A percentile compares a stretch with the other conserved stretches of the same genome.
These are phyloP conservation scores for Collybiopsis luxurians DNA, from an alignment of 768 basidiomycete genomes.

Conservation along the genomic window DNA sequence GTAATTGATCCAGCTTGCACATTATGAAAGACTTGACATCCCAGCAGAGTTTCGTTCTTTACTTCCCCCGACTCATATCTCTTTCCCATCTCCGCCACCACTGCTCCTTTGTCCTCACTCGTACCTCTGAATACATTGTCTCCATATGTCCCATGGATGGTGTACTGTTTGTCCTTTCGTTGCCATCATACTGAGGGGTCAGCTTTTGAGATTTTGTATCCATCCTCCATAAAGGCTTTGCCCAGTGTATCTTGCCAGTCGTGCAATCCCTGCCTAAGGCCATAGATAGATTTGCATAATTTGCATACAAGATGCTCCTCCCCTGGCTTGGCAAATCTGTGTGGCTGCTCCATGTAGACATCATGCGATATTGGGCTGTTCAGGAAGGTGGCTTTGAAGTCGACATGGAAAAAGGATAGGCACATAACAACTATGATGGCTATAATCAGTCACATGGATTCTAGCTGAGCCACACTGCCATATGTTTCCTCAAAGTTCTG, in stretches of 20 bases:
- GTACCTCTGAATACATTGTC: neutral
- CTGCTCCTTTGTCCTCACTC: neutral
- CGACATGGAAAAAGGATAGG: neutral
- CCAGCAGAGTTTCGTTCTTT: too few species aligned
- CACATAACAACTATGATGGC: neutral
- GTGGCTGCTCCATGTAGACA: too few species aligned
- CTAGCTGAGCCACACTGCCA: too few species aligned
- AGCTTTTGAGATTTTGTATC: too few species aligned
- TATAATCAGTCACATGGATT: neutral
- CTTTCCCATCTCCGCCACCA: neutral
- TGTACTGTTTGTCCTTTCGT: neutral
- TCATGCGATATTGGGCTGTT: too few species aligned
- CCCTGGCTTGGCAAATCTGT: too few species aligned
- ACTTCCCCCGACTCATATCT: neutral
- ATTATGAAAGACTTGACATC: neutral
- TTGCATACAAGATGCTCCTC: neutral
- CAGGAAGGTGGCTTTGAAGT: neutral
- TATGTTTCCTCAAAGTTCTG: neutral
- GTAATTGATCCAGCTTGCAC: neutral
- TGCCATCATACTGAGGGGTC: neutral
- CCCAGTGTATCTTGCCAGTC: neutral
- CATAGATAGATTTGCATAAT: neutral
- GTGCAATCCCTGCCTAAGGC: neutral
- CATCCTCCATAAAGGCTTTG: neutral
- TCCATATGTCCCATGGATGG: neutral